Percentiles rank a stretch among this genome's conserved stretches.
These are phyloP conservation scores for Sarocladium brachiariae DNA, from an alignment of 2,329 filamentous ascomycete species.

Conservation along the genomic window DNA sequence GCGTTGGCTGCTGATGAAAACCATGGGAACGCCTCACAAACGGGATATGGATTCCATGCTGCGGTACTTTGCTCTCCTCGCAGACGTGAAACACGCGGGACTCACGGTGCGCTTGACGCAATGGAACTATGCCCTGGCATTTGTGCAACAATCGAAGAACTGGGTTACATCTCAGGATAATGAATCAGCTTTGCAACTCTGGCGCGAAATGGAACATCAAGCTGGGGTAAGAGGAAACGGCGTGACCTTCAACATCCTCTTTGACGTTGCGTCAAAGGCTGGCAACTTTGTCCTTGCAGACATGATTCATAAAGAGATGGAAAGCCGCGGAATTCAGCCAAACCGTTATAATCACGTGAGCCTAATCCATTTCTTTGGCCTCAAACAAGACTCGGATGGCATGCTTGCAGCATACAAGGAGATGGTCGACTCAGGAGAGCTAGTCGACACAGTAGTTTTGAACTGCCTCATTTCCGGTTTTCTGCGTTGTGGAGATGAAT, in stretches of 20 bases:
- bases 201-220: conserved; percentile 81
- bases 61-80: conserved; percentile 74
- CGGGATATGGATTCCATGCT: conserved; percentile 59
- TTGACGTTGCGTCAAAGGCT: conserved; percentile 79
- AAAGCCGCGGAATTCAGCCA: conserved; percentile 55
- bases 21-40: conserved; percentile 57
- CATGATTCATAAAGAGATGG: conserved; percentile 78
- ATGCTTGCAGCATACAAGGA: conserved; percentile 73
- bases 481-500: conserved; percentile 66
- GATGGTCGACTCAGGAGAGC: conserved; percentile 77
- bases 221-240: conserved; percentile 58
- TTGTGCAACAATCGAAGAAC: conserved; percentile 65
- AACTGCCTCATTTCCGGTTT: conserved; percentile 82
- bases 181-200: conserved; percentile 65
- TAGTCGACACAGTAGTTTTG: conserved; percentile 79
- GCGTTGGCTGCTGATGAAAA: conserved; percentile 59
- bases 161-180: conserved; percentile 46
- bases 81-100: conserved; percentile 71
- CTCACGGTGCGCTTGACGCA: conserved; percentile 61
- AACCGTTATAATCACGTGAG: conserved; percentile 78
- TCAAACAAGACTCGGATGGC: conserved; percentile 64
- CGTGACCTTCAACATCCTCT: conserved; percentile 91
- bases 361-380: conserved; percentile 76
- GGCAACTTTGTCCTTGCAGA: conserved; percentile 80
- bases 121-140: conserved; percentile 80